Evolutionary conservation across 2,329 filamentous ascomycete species (phyloP).

Genomic region (Neonectria ditissima): DNA sequence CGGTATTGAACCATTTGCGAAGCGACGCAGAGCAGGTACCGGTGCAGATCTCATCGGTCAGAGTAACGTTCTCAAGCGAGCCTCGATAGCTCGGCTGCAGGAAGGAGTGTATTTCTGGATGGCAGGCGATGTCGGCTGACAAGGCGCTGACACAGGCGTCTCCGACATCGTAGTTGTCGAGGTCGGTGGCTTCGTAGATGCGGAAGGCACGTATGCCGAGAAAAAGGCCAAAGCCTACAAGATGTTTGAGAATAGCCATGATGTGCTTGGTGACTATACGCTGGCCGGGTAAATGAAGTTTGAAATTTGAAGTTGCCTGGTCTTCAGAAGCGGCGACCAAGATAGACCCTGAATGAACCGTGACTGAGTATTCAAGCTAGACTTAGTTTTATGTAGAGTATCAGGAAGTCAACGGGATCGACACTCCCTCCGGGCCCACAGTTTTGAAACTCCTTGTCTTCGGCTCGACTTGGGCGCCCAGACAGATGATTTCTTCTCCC

Average conservation of each 20-base stretch:
- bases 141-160: slow-evolving; percentile 17
- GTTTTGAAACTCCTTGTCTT: background rate
- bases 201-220: slow-evolving; percentile 2
- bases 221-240: slow-evolving; percentile 11
- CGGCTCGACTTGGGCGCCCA: background rate
- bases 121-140: slow-evolving; percentile 20
- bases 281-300: slow-evolving; percentile 3
- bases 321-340: slow-evolving; percentile 11
- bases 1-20: slow-evolving; percentile 22
- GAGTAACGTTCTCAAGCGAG: slow-evolving; percentile 14
- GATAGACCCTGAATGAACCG: slow-evolving; percentile 17
- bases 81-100: slow-evolving; percentile 7
- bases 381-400: slow-evolving; percentile 3
- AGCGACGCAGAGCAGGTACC: slow-evolving; percentile 20
- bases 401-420: background rate
- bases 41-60: slow-evolving; percentile 25
- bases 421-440: background rate
- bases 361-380: background rate
- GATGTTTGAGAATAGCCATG: slow-evolving; percentile 10
- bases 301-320: background rate
- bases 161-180: slow-evolving; percentile 12
- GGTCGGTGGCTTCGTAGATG: slow-evolving; percentile 12
- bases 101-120: slow-evolving; percentile 6
- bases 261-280: slow-evolving; percentile 5
- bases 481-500: background rate